Evolutionary conservation across 768 basidiomycete genomes (phyloP), one percentile per base, ranked within the genome.

Genomic region (Rhodotorula kratochvilovae): DNA sequence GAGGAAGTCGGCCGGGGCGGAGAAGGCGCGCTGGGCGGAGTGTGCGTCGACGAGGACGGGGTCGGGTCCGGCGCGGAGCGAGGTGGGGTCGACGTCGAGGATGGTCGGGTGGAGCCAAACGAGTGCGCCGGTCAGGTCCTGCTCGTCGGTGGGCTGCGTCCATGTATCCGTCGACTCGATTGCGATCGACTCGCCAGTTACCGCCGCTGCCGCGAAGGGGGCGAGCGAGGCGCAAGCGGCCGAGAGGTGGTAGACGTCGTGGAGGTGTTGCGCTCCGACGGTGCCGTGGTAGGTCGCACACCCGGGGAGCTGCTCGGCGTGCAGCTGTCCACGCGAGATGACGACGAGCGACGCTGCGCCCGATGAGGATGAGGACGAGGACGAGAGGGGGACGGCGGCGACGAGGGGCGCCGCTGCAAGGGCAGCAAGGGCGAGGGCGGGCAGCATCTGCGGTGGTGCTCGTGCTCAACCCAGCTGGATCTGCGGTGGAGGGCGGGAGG

Each of bases 211-310:
- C 19, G 45, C 45, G 45, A 46, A 19, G 19, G 19, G 45, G 45
- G 5, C 45, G 45, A 46, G 19, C 45, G 45, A 46, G 45, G 45
- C 15, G 17, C 46, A 66, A 3, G 36, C 55, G 31, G 42, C 5
- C 62, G 62, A 42, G 21, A 61, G n/a, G 66, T 53, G 43, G 59
- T 67, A 67, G 35, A 67, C 36, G 51, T 67, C 66, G 31, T 17
- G n/a, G 8, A 60, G 29, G 17, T 57, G 59, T 5, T 33, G 46
- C 10, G 58, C 58, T 0, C 66, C 66, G 66, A 67, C 31, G 4
- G 50, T 60, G 23, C 33, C 53, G 50, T 60, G 51, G 39, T 54
- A 61, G 5, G 16, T 48, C 0, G 57, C 46, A 57, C 65, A 59
- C 31, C 43, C 16, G 13, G 19, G 33, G 2, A 39, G 2, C 29